Evolutionary conservation across 441 rosid genomes (phyloP), one percentile per base, ranked within the genome.

Genomic region (Erysimum pusillum): DNA sequence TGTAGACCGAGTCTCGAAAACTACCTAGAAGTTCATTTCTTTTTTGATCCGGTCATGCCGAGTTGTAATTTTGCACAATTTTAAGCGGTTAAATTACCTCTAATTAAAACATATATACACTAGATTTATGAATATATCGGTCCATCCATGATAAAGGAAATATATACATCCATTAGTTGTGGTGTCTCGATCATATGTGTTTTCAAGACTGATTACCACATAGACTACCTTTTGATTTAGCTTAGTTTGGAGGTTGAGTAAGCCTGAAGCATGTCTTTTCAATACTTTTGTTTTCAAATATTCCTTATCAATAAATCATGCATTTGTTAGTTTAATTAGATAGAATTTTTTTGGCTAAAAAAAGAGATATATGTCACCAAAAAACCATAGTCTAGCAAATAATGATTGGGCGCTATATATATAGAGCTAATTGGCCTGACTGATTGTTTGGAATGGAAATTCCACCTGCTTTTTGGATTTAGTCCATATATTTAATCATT

Each of bases 161-260:
- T 5, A 49, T 4, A 5, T 4, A 14, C 63, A 76, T 71, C 72
- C 72, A 70, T 38, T 36, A 45, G 76, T 45, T 76, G 39, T 6
- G 10, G 49, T 45, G 80, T 76, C 67, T 63, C 44, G 49, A 6
- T 76, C 74, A 20, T 67, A 42, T 63, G 20, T 62, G 9, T 63
- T 46, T 4, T 17, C 71, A 63, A 63, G 44, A 63, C 13, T 45
- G 56, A 28, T 44, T 54, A 70, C 60, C 58, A 69, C 48, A 52
- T 7, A 25, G 7, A 38, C 20, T 22, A 76, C 67, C 11, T 63
- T 76, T 63, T 28, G 14, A 44, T 63, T 63, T 77, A 77, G 56
- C 80, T 66, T 77, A 63, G 62, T 18, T 49, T 77, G 61, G 57
- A 57, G 72, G 60, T 58, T 71, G 80, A 63, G 76, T 77, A 57